These are phyloP conservation scores for Arxiozyma bovina DNA, from an alignment of 1,139 yeast species.

Conservation along the genomic window DNA sequence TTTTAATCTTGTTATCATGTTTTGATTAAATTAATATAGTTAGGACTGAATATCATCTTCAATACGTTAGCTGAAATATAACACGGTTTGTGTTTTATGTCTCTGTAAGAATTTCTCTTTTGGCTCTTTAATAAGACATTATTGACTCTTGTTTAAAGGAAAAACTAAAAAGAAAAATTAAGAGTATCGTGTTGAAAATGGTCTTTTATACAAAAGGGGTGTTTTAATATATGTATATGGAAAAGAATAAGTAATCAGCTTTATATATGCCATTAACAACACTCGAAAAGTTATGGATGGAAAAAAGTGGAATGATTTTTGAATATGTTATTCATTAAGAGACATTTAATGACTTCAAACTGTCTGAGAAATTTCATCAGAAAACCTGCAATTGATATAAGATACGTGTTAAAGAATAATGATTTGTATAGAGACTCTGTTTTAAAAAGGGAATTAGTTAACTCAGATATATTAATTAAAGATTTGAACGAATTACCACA, in stretches of 20 bases:
- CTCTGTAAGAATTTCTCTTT: too few relatives aligned
- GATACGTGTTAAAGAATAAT: slow-evolving; percentile 36
- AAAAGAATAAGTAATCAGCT: background rate
- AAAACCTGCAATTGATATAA: slow-evolving; percentile 45
- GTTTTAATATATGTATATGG: background rate
- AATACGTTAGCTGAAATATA: too few relatives aligned
- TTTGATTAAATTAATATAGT: too few relatives aligned
- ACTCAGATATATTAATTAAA: slow-evolving; percentile 23
- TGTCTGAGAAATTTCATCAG: slow-evolving; percentile 13
- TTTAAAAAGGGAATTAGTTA: slow-evolving; percentile 36
- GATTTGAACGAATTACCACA: slow-evolving; percentile 32
- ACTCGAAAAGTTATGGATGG: background rate
- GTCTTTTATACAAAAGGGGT: too few relatives aligned
- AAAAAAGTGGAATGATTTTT: background rate
- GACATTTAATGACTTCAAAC: background rate
- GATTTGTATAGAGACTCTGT: slow-evolving; percentile 41
- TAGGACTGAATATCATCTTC: too few relatives aligned
- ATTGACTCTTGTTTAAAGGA: too few relatives aligned
- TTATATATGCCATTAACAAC: background rate
- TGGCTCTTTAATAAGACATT: too few relatives aligned
- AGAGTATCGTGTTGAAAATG: too few relatives aligned
- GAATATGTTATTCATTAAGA: slow-evolving; percentile 1
- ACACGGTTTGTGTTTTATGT: too few relatives aligned
- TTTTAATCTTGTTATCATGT: too few relatives aligned
- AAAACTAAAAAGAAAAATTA: too few relatives aligned